Base-by-base conservation (phyloP, 2,329 filamentous ascomycete genomes). In the Pseudogymnoascus sp. region DNA sequence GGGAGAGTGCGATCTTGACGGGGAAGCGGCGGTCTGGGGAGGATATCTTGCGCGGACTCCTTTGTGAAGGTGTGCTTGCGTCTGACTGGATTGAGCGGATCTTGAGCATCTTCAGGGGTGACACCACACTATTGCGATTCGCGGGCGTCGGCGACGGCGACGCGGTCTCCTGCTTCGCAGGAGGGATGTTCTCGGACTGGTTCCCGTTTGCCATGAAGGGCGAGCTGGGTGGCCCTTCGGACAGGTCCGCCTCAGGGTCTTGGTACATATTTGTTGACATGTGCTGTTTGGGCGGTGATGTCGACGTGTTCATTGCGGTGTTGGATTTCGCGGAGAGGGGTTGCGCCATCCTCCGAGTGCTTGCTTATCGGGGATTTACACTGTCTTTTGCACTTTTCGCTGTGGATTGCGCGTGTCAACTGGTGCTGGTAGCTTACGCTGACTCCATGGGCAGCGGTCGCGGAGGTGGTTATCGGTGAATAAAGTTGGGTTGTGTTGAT, bases 21-120 rank as follows among this genome's bases (percentile, higher is more conserved):
- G 84, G 84, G 69, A 87, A 87, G 63, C 84, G 78, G 72, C 81
- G 84, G 66, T 82, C 82, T 14, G 82, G 81, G 2, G 73, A 73
- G 18, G 73, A 80, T 50, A 78, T 66, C 66, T 80, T 82, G 65
- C 79, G 74, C 28, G 82, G 79, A 67, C 78, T 82, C 70, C 61
- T 23, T 23, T 69, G 69, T 10, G 65, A 63, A 7, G 65, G 50
- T 18, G 67, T 69, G 25, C 62, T 61, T 1, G 69, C 67, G 16
- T 69, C 70, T 25, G 64, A 63, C 3, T 64, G 38, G 14, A 69
- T 68, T 59, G 66, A 42, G 61, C 69, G 69, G 61, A 68, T 72
- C 61, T 72, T 72, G 28, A 73, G 65, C 63, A 70, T 65, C 62
- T 72, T 73, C 61, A 69, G 50, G 12, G 71, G 68, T 1, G 69